phyloP scores from a whole-genome alignment of 345 rosid species.

The Salix dunnii region DNA sequence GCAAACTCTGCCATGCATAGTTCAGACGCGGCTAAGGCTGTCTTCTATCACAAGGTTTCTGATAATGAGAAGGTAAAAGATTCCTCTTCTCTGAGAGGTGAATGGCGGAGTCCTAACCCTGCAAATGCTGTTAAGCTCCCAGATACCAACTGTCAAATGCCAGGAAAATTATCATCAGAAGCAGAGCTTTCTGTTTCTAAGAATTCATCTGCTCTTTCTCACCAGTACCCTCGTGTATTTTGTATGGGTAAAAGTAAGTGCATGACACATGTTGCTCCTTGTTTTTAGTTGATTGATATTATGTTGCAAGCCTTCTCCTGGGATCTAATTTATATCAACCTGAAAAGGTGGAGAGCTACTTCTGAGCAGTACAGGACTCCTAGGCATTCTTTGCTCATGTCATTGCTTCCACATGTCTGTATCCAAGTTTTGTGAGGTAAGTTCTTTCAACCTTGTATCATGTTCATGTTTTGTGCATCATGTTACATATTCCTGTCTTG shows the following conservation, averaged over 20 bases:
- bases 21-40: constrained; percentile 24
- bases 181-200: constrained; percentile 20
- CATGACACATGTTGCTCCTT: background rate
- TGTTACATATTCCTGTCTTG: background rate
- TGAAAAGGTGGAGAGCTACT: constrained; percentile 48
- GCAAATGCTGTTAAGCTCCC: constrained; percentile 21
- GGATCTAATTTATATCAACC: constrained; percentile 12
- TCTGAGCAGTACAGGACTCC: constrained; percentile 46
- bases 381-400: constrained; percentile 48
- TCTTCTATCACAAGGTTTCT: constrained; percentile 14
- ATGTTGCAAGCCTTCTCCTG: background rate
- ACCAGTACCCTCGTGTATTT: constrained; percentile 37
- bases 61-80: constrained; percentile 26
- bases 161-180: constrained; percentile 13
- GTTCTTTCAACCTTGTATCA: constrained; percentile 4
- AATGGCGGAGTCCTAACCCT: constrained; percentile 5
- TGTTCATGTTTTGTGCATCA: background rate
- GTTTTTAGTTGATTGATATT: background rate
- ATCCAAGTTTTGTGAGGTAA: constrained; percentile 53
- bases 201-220: constrained; percentile 18
- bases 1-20: constrained; percentile 14
- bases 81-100: constrained; percentile 19
- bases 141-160: constrained; percentile 8
- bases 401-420: constrained; percentile 49
- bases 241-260: constrained; percentile 47